Percentiles rank a stretch among this genome's conserved stretches.
Evolutionary conservation across 1,284 basidiomycete genomes (phyloP).

Genomic region (Puccinia horiana): DNA sequence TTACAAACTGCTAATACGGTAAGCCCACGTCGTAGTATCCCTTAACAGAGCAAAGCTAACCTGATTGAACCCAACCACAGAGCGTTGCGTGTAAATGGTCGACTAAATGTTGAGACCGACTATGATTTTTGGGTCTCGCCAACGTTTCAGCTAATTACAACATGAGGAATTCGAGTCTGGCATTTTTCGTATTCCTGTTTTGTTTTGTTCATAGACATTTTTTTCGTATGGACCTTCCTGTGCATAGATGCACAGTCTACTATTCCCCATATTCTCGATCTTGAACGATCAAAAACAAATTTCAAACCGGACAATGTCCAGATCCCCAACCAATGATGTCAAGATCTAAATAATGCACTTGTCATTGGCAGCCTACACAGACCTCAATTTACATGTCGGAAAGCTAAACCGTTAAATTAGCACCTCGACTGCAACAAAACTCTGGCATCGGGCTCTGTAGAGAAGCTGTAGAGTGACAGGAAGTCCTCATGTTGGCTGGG

Average conservation of each 20-base stretch:
- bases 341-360: too few relatives aligned
- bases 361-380: too few relatives aligned
- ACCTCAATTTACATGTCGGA: too few relatives aligned
- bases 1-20: conserved; percentile 17
- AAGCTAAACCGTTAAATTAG: too few relatives aligned
- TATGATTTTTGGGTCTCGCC: conserved; percentile 17
- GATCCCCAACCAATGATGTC: too few relatives aligned
- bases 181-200: background rate
- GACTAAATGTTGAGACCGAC: background rate
- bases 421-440: too few relatives aligned
- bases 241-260: background rate
- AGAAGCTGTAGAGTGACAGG: too few relatives aligned
- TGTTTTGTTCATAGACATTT: background rate
- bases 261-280: background rate
- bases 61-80: background rate
- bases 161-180: too few relatives aligned
- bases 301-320: too few relatives aligned
- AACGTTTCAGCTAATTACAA: background rate
- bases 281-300: too few relatives aligned
- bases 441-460: too few relatives aligned
- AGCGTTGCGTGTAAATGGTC: conserved; percentile 19
- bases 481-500: too few relatives aligned
- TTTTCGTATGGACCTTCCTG: background rate
- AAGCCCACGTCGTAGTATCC: background rate
- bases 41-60: background rate